Conservation (phyloP, 352 stramenopile species). For the Detonula confervacea region DNA sequence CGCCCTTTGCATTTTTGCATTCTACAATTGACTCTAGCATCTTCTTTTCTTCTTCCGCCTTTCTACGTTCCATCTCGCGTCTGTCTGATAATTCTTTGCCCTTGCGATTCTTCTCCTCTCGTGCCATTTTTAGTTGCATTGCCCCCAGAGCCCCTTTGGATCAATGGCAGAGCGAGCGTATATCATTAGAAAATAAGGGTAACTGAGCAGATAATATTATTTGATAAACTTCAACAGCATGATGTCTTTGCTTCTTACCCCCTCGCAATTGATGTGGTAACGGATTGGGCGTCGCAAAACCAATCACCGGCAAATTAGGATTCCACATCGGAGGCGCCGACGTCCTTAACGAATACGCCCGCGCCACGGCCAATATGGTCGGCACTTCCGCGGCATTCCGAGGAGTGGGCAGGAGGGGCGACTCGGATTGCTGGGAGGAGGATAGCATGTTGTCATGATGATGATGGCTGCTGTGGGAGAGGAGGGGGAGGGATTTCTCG, state of each 20-base stretch:
- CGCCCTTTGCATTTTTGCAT: constrained; percentile 12
- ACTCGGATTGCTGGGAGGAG: constrained; percentile 16
- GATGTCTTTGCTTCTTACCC: too few relatives aligned
- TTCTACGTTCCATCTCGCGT: constrained; percentile 55
- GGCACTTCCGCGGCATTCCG: constrained; percentile 64
- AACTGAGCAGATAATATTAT: too few relatives aligned
- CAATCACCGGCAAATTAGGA: constrained; percentile 73
- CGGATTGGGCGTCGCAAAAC: constrained; percentile 82
- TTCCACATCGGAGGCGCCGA: constrained; percentile 82
- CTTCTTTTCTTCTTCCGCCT: constrained; percentile 43
- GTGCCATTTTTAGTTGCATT: constrained; percentile 74
- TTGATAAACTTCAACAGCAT: too few relatives aligned
- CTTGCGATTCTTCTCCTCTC: constrained; percentile 48
- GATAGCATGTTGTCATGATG: constrained; percentile 14
- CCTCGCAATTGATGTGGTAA: constrained; percentile 77
- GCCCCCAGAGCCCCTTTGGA: constrained; percentile 73
- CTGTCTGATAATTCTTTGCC: constrained; percentile 51
- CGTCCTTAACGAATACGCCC: constrained; percentile 68
- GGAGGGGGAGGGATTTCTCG: constrained; percentile 66
- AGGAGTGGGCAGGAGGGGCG: constrained; percentile 66
- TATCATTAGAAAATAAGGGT: too few relatives aligned
- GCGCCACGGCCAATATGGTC: constrained; percentile 70
- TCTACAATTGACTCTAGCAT: constrained; percentile 14
- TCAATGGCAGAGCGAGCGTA: too few relatives aligned
- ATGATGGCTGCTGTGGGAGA: constrained; percentile 24